These are phyloP conservation scores for Fraxinus velutina DNA, from an alignment of 305 asterid species.

Conservation along the genomic window DNA sequence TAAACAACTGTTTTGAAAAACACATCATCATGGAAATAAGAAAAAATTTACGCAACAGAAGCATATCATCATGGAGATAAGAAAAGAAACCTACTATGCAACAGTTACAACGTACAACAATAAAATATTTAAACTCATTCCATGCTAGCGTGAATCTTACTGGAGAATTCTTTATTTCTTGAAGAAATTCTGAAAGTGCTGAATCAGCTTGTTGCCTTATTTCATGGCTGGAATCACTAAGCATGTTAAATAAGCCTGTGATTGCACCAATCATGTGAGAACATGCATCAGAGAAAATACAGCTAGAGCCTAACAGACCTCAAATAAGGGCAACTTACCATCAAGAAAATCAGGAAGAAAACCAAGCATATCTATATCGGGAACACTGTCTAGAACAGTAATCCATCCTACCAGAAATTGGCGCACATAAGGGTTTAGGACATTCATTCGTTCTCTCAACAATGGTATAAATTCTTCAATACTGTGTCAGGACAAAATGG, in stretches of 20 bases:
- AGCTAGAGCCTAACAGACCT: slow-evolving; percentile 16
- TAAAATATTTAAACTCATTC: slow-evolving; percentile 17
- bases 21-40: background rate
- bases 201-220: slow-evolving; percentile 99
- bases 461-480: slow-evolving; percentile 98
- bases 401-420: slow-evolving; percentile 99
- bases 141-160: slow-evolving; percentile 47
- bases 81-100: slow-evolving; percentile 7
- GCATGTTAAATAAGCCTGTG: slow-evolving; percentile 95
- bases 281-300: slow-evolving; percentile 24
- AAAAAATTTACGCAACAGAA: background rate
- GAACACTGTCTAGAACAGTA: slow-evolving; percentile 98
- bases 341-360: slow-evolving; percentile 99
- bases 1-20: slow-evolving; percentile 1
- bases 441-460: slow-evolving; percentile 96
- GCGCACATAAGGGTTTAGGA: slow-evolving; percentile 94
- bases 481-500: slow-evolving; percentile 46
- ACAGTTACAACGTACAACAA: slow-evolving; percentile 13
- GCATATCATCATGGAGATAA: background rate
- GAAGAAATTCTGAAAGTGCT: slow-evolving; percentile 97
- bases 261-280: slow-evolving; percentile 24
- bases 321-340: slow-evolving; percentile 51
- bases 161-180: slow-evolving; percentile 97
- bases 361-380: slow-evolving; percentile 98
- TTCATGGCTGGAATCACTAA: slow-evolving; percentile 96